Conservation (phyloP, 176 grass and related monocot species). For the Guadua angustifolia region DNA sequence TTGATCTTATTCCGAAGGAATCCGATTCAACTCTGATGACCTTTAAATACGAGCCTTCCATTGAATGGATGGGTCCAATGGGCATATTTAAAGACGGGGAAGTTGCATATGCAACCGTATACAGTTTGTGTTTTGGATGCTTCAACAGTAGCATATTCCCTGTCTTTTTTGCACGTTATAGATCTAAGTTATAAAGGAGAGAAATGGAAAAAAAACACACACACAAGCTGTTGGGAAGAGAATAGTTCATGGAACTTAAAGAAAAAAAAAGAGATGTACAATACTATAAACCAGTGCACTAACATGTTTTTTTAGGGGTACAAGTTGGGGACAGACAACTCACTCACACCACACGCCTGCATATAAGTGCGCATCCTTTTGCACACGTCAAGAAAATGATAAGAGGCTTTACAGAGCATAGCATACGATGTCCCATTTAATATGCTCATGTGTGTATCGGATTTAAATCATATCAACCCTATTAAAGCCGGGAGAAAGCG, state of each 20-base stretch:
- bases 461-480: no score
- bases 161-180: neutral
- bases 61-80: neutral
- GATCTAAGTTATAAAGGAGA: neutral
- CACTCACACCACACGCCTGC: no score
- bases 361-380: no score
- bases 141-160: neutral
- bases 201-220: neutral
- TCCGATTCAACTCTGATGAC: constrained; percentile 21
- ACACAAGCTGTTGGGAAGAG: neutral
- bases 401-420: no score
- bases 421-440: no score
- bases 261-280: neutral
- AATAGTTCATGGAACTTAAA: neutral
- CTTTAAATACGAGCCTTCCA: constrained; percentile 34
- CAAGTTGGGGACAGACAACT: no score
- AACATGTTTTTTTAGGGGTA: no score
- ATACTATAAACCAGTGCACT: no score
- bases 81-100: neutral
- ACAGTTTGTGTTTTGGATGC: constrained; percentile 2
- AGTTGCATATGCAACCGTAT: constrained; percentile 13
- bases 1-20: neutral
- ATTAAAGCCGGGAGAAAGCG: no score
- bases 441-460: no score
- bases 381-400: no score